Evolutionary conservation across 805 yeast genomes (phyloP), one percentile per base, ranked within the genome.

Genomic region (Metschnikowia gruessii): DNA sequence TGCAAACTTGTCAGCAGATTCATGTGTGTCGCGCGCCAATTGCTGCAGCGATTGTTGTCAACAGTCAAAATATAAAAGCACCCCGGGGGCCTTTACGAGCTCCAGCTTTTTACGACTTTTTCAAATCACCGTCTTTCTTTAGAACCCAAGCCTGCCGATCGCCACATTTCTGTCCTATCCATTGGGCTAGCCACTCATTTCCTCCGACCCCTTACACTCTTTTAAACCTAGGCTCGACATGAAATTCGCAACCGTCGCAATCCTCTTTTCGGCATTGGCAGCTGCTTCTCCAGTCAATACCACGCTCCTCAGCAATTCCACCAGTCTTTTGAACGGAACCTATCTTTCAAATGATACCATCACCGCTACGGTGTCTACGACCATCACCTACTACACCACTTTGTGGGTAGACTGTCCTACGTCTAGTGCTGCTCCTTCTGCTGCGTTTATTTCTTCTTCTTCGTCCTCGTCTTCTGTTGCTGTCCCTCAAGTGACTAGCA

Each of bases 331-430:
- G 28, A 26, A 19, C 22, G 39, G 28, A n/a, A 10, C 39, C 12
- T 15, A 19, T 22, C 17, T 26, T 26, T 15, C 39, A 2, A 21
- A 18, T 36, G 21, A 15, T 18, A 15, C 37, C 11, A 6, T 18
- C 7, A 18, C 18, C 18, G 37, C 18, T 24, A 15, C 22, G 17
- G 37, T 34, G 19, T 22, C 19, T 9, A 37, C 41, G 8, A 51
- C 55, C 28, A 45, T 49, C 13, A 51, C 51, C 9, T 42, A 28
- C 8, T 49, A 29, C 26, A 46, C 44, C 21, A 51, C 55, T 12
- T 33, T 43, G 18, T 40, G 34, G 41, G 35, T 38, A 9, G 19
- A 43, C 39, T 36, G 34, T 3, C 30, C 47, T 18, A 22, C 32
- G 7, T 21, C 24, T 10, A 26, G 3, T 26, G 28, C 12, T 10